phyloP scores from a whole-genome alignment of 176 grass and related monocot species.

The Oryza longistaminata region DNA sequence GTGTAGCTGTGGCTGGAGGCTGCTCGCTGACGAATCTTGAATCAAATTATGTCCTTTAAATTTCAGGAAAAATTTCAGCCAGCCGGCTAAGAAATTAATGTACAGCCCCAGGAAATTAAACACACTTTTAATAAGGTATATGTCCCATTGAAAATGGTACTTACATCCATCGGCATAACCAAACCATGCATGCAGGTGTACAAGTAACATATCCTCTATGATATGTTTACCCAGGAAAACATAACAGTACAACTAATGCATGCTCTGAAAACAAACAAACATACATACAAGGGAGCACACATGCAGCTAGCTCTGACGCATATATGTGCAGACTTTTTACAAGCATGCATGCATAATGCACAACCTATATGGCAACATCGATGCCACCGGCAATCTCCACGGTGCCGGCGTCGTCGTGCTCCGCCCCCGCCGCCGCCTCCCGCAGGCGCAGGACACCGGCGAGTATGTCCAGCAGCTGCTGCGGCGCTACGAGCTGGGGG shows the following conservation, averaged over 20 bases:
- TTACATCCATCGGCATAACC: neutral
- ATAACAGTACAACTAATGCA: no score
- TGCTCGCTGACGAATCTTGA: neutral
- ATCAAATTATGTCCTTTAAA: no score
- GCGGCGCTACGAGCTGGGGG: conserved; percentile 55
- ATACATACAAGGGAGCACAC: no score
- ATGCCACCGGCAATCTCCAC: neutral
- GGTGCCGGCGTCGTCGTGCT: neutral
- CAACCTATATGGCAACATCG: neutral
- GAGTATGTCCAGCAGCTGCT: conserved; percentile 43
- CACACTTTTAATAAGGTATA: no score
- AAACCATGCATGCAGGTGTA: neutral
- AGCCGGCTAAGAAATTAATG: no score
- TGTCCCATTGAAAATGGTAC: no score
- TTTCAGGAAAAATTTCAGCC: no score
- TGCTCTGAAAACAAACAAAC: no score
- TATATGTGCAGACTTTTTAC: no score
- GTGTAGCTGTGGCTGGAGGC: neutral
- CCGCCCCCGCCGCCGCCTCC: neutral
- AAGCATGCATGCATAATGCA: neutral
- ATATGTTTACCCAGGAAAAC: neutral
- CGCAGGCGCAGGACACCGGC: conserved; percentile 28
- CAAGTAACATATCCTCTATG: no score
- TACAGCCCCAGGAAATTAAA: no score
- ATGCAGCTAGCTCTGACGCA: no score